Conservation (phyloP, 2,329 filamentous ascomycete genomes). For the Aspergillus brunneoviolaceus region DNA sequence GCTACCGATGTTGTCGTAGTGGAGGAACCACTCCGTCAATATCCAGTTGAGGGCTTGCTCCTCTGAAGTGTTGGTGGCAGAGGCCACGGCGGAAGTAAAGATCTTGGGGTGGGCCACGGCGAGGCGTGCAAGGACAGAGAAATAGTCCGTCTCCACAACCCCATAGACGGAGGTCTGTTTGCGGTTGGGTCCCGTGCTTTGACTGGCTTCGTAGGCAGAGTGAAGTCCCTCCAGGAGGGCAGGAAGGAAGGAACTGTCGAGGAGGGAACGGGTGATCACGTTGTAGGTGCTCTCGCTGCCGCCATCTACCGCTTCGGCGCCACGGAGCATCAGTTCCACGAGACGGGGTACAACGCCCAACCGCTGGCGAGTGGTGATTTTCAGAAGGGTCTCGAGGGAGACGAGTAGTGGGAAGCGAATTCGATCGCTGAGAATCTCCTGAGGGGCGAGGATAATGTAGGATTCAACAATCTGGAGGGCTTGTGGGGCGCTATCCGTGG, state of each 20-base stretch:
- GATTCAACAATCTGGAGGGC: conserved; percentile 66
- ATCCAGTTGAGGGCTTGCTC: conserved; percentile 45
- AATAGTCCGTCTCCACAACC: conserved; percentile 80
- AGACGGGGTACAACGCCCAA: conserved; percentile 46
- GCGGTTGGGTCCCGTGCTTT: conserved; percentile 77
- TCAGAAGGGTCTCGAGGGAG: conserved; percentile 42
- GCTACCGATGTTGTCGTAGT: conserved; percentile 50
- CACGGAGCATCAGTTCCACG: conserved; percentile 65
- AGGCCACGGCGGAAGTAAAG: conserved; percentile 57
- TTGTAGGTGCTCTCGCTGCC: conserved; percentile 55
- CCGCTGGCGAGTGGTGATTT: conserved; percentile 39
- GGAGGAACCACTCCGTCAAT: conserved; percentile 49
- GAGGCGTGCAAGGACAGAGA: conserved; percentile 77
- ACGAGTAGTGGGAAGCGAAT: conserved; percentile 38
- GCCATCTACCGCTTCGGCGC: conserved; percentile 63
- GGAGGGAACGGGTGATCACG: conserved; percentile 64
- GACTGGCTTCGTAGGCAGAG: conserved; percentile 68
- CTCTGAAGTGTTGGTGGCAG: conserved; percentile 34
- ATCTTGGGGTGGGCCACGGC: conserved; percentile 69
- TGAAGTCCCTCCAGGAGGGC: conserved; percentile 66
- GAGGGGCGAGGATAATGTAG: conserved; percentile 66
- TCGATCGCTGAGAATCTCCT: conserved; percentile 44
- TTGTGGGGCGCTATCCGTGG: conserved; percentile 61
- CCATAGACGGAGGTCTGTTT: conserved; percentile 68
- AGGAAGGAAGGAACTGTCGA: conserved; percentile 62